phyloP scores from a whole-genome alignment of 2,329 filamentous ascomycete genomes.

The Fulvia fulva region DNA sequence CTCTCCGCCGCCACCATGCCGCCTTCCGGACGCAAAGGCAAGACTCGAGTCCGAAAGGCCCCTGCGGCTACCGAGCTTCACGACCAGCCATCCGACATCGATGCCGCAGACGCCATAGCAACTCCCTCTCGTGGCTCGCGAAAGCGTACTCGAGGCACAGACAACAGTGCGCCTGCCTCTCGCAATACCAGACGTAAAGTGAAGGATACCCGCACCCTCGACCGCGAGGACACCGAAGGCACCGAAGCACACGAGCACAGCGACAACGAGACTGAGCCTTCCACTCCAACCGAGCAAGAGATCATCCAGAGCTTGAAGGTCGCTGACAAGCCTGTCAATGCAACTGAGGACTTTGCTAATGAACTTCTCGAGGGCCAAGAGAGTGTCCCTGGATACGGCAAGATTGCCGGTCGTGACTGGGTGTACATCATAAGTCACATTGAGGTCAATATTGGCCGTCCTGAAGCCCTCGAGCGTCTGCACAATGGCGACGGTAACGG shows the following conservation, averaged over 20 bases:
- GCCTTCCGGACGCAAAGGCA: slow-evolving; percentile 32
- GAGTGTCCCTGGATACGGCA: slow-evolving; percentile 65
- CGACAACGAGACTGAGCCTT: slow-evolving; percentile 36
- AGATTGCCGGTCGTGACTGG: slow-evolving; percentile 78
- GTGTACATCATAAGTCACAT: slow-evolving; percentile 77
- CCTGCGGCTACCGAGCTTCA: slow-evolving; percentile 25
- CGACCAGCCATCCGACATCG: slow-evolving; percentile 36
- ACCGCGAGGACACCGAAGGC: slow-evolving; percentile 36
- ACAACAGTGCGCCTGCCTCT: slow-evolving; percentile 22
- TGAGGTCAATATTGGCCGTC: slow-evolving; percentile 71
- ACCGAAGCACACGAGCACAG: slow-evolving; percentile 37
- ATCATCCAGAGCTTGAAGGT: slow-evolving; percentile 42
- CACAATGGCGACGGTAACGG: slow-evolving; percentile 19
- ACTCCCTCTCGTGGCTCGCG: slow-evolving; percentile 48
- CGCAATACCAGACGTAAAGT: slow-evolving; percentile 33
- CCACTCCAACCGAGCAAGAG: slow-evolving; percentile 40
- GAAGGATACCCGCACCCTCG: slow-evolving; percentile 30
- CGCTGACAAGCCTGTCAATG: slow-evolving; percentile 51
- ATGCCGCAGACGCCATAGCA: slow-evolving; percentile 45
- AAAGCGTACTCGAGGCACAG: slow-evolving; percentile 38
- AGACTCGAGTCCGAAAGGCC: slow-evolving; percentile 31
- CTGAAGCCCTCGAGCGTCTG: slow-evolving; percentile 36
- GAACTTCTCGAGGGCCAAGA: slow-evolving; percentile 45
- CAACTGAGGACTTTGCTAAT: slow-evolving; percentile 54
- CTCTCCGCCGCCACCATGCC: slow-evolving; percentile 24